Evolutionary conservation across 352 stramenopile genomes (phyloP), one percentile per base, ranked within the genome.

Genomic region (Phytophthora pseudosyringae): DNA sequence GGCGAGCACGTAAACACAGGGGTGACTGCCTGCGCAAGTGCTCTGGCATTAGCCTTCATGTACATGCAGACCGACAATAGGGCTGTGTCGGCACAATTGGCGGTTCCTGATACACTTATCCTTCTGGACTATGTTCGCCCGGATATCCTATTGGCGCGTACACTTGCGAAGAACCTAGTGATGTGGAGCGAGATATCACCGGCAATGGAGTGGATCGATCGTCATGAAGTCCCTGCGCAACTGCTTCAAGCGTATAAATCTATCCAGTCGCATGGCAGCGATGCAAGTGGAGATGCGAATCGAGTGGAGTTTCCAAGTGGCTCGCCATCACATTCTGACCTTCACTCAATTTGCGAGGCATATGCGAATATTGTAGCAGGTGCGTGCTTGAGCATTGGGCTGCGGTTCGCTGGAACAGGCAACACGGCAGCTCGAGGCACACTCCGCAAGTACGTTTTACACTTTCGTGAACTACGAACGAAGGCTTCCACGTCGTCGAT

Each of bases 61-160:
- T 99, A 98, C 71, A 91, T 99, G 59, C 91, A 97, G 65, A 99
- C 84, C 31, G 83, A 89, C 58, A 98, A 97, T 73, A 84, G 86
- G 32, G 81, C 78, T 3, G 83, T 97, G 47, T 83, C 88, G 11
- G 84, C 85, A 16, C 86, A 93, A 26, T 72, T 99, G 28, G 69
- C 75, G 3, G 81, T 99, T 47, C 97, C 97, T 6, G 82, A 98
- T 39, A 99, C 97, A 9, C 81, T 98, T 36, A 98, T 98, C 51
- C 74, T 98, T 39, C 78, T 99, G 11, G 96, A 99, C 54, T 97
- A 97, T 43, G 91, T 98, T 26, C 90, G 98, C 18, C 98, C 98
- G 0, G 98, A 99, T 60, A 85, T 99, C 48, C 67, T 99, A 16
- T 69, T 98, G 32, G 83, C 99, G 38, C 88, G 97, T 40, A 96